Evolutionary conservation across 1,139 yeast species (phyloP).

Genomic region (Yamadazyma epiphylla): DNA sequence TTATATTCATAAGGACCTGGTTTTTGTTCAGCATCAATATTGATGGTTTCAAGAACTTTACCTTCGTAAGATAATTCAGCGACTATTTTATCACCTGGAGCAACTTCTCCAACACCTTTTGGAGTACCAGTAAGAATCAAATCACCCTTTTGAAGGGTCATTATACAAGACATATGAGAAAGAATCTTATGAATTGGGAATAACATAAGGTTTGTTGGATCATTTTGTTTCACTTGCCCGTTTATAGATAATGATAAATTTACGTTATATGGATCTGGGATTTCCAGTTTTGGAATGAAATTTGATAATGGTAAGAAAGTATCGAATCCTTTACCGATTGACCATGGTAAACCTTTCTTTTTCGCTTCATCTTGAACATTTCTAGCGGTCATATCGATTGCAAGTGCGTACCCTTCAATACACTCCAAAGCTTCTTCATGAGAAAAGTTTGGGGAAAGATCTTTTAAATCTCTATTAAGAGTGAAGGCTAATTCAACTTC

Average conservation of each 20-base stretch:
- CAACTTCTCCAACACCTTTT: constrained; percentile 87
- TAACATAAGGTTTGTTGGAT: constrained; percentile 79
- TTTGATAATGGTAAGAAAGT: constrained; percentile 84
- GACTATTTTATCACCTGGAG: constrained; percentile 71
- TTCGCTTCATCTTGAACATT: constrained; percentile 95
- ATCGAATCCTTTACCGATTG: constrained; percentile 94
- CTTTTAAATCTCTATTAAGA: constrained; percentile 58
- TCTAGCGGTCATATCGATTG: constrained; percentile 92
- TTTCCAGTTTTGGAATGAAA: constrained; percentile 60
- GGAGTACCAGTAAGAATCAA: constrained; percentile 94
- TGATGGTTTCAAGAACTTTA: constrained; percentile 48
- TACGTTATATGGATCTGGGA: constrained; percentile 74
- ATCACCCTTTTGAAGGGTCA: constrained; percentile 91
- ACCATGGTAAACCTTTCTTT: constrained; percentile 93
- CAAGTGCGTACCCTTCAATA: constrained; percentile 81
- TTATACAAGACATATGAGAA: constrained; percentile 76
- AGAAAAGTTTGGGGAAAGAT: constrained; percentile 59
- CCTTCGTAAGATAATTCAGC: constrained; percentile 62
- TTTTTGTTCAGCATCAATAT: constrained; percentile 55
- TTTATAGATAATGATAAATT: constrained; percentile 66
- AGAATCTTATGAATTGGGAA: constrained; percentile 82
- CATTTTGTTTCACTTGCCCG: constrained; percentile 68
- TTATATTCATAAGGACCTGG: constrained; percentile 77
- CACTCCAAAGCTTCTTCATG: constrained; percentile 68
- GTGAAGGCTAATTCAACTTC: constrained; percentile 90